These are phyloP conservation scores for Termitomyces bulborhizus DNA, from an alignment of 768 basidiomycete genomes.

Conservation along the genomic window DNA sequence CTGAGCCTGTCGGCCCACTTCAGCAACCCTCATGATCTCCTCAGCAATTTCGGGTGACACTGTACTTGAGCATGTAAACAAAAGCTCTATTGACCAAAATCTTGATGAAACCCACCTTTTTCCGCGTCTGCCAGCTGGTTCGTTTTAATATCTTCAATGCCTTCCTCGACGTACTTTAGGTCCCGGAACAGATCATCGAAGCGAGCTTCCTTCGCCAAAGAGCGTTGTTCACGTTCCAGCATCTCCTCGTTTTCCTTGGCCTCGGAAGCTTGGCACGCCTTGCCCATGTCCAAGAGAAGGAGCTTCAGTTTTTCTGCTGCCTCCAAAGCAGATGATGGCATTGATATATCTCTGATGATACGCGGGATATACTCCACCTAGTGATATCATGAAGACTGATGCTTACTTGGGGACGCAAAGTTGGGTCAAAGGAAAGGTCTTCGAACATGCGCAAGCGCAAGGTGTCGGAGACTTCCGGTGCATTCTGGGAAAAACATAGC, in stretches of 20 bases:
- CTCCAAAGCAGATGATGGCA: conserved; percentile 4
- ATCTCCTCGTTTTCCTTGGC: conserved; percentile 8
- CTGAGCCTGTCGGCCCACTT: conserved; percentile 8
- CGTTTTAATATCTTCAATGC: neutral
- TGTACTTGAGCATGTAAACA: neutral
- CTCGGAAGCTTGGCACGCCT: conserved; percentile 1
- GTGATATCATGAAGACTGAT: neutral
- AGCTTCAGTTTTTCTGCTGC: conserved; percentile 7
- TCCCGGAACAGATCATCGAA: conserved; percentile 9
- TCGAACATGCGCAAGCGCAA: neutral
- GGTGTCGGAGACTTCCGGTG: neutral
- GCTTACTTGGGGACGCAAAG: neutral
- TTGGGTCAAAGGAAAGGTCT: neutral
- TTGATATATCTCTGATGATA: neutral
- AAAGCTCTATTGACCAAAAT: neutral
- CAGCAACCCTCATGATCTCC: conserved; percentile 7
- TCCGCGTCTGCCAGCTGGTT: conserved; percentile 1
- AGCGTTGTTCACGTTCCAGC: conserved; percentile 9
- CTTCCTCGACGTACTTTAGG: conserved; percentile 5
- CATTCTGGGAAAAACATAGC: neutral
- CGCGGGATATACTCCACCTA: neutral
- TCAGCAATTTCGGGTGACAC: conserved; percentile 7
- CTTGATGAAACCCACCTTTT: conserved; percentile 3
- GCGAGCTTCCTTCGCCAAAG: conserved; percentile 3
- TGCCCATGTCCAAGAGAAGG: conserved; percentile 4